These are phyloP conservation scores for Penicillium hesseltinei DNA, from an alignment of 2,329 filamentous ascomycete genomes.

Conservation along the genomic window DNA sequence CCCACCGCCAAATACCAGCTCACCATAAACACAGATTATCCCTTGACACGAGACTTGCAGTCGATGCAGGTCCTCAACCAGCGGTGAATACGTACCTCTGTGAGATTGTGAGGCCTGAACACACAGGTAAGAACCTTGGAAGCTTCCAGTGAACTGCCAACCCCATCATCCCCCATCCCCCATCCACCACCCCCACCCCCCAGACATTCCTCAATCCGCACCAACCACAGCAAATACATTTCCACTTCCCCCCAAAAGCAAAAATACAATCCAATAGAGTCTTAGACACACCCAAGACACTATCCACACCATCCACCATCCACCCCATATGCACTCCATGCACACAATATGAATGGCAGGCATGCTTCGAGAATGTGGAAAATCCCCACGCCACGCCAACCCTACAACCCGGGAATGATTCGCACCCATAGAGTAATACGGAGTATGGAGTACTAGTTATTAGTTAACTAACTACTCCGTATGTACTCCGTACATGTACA, in stretches of 20 bases:
- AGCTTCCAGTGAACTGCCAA: not conserved
- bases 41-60: slow-evolving; percentile 5
- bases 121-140: slow-evolving; percentile 1
- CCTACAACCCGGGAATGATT: slow-evolving; percentile 3
- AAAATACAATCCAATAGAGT: not conserved
- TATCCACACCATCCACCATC: not conserved
- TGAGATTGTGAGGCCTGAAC: not conserved
- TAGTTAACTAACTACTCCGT: too few relatives aligned
- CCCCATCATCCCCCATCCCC: not conserved
- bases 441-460: not conserved
- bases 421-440: not conserved
- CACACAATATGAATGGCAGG: slow-evolving; percentile 5
- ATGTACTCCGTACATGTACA: not conserved
- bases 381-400: not conserved
- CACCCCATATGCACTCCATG: not conserved
- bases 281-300: not conserved
- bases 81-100: slow-evolving; percentile 6
- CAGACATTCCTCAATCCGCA: not conserved
- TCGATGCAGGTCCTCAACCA: slow-evolving; percentile 2
- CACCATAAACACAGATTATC: not conserved
- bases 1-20: slow-evolving; percentile 1
- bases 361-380: slow-evolving; percentile 23
- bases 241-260: not conserved
- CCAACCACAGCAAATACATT: not conserved
- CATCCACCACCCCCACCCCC: not conserved